phyloP scores from a whole-genome alignment of 306 rosid genomes.

The Glycine soja region DNA sequence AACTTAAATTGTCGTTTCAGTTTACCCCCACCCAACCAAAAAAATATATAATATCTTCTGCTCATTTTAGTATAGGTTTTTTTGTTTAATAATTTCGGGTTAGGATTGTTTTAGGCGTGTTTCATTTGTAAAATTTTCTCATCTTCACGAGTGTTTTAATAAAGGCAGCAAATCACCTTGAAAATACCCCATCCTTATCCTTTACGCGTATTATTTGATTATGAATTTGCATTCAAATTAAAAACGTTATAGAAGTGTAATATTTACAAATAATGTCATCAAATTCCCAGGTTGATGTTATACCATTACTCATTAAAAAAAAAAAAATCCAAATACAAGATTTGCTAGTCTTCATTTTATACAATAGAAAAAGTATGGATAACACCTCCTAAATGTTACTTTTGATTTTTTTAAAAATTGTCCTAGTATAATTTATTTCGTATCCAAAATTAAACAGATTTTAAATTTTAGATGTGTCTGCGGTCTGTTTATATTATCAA shows the following conservation, averaged over 20 bases:
- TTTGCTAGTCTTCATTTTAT: no score
- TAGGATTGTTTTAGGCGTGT: slow-evolving; percentile 46
- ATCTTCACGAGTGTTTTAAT: slow-evolving; percentile 50
- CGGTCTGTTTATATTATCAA: no score
- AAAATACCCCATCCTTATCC: slow-evolving; percentile 26
- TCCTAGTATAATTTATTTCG: no score
- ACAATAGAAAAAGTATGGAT: no score
- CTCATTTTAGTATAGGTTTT: slow-evolving; percentile 23
- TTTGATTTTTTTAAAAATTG: no score
- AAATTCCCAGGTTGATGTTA: not conserved
- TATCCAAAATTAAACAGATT: no score
- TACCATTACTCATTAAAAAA: not conserved
- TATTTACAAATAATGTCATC: not conserved
- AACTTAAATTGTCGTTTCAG: slow-evolving; percentile 45
- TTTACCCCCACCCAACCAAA: not conserved
- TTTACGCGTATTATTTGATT: not conserved
- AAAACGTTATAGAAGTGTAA: not conserved
- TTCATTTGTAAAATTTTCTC: slow-evolving; percentile 48
- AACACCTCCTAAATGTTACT: no score
- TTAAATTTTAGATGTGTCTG: no score
- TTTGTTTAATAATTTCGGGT: slow-evolving; percentile 40
- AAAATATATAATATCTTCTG: not conserved
- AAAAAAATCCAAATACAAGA: not conserved
- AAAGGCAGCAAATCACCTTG: slow-evolving; percentile 56
- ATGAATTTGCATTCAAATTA: not conserved